Percentiles rank a stretch among this genome's conserved stretches.
Evolutionary conservation across 257 asterid genomes (phyloP).

Genomic region (Solanum acaule): DNA sequence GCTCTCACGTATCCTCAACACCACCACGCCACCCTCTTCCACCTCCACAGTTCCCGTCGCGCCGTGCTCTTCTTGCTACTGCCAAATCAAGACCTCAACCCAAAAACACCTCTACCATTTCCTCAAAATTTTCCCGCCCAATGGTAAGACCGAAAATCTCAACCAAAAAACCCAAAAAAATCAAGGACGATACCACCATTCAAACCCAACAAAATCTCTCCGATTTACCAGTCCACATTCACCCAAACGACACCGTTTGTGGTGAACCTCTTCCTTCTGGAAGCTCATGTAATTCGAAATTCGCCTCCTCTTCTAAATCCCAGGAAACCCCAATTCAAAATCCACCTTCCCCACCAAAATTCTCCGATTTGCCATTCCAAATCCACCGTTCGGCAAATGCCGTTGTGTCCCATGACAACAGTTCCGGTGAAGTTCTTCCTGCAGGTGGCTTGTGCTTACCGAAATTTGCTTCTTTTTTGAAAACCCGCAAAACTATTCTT

Average conservation of each 20-base stretch:
- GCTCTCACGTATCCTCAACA: conserved; percentile 80
- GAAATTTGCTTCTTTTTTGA: conserved; percentile 40
- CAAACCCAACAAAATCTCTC: conserved; percentile 18
- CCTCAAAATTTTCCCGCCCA: conserved; percentile 41
- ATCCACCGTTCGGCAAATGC: conserved; percentile 27
- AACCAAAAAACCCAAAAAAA: conserved; percentile 15
- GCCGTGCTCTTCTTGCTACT: conserved; percentile 21
- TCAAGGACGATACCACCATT: conserved; percentile 13
- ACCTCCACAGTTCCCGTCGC: conserved; percentile 6
- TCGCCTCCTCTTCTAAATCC: neutral
- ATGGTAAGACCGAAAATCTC: conserved; percentile 44
- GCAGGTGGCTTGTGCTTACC: conserved; percentile 43
- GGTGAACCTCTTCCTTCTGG: neutral
- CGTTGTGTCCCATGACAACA: conserved; percentile 3
- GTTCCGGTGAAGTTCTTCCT: conserved; percentile 18
- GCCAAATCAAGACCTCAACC: conserved; percentile 27
- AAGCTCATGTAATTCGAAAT: neutral
- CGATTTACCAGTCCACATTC: neutral
- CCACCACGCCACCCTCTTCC: conserved; percentile 41
- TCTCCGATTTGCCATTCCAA: conserved; percentile 27
- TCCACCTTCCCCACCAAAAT: neutral
- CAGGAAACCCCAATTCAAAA: conserved; percentile 2
- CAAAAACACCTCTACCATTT: conserved; percentile 19
- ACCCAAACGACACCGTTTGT: neutral
- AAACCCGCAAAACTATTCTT: conserved; percentile 25